Evolutionary conservation across 1,284 basidiomycete species (phyloP), one percentile per base, ranked within the genome.

Genomic region (Marasmius fiardii): DNA sequence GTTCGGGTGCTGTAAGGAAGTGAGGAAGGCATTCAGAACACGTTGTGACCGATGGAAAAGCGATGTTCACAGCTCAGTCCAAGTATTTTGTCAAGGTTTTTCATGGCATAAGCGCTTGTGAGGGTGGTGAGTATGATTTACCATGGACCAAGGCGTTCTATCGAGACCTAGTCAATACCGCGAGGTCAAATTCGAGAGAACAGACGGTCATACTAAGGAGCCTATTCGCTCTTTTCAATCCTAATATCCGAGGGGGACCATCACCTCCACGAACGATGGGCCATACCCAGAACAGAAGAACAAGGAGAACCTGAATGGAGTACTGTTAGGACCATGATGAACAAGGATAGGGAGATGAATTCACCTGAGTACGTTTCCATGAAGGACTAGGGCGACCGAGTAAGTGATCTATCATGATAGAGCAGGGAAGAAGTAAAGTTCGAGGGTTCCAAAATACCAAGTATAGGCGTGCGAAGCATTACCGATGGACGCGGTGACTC

Each of bases 131-230:
- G 80, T 53, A 98, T 82, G 62, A 98, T 80, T 68, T 99, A 95
- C 88, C 95, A 99, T 20, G 96, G 96, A 0, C 94, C 91, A 73
- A 93, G 97, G 24, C 85, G 83, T 64, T 81, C 93, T 95, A 63
- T 12, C 18, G 7, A 43, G 4, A 24, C 43, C 12, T 26, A n/a
- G n/a, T 18, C 23, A 33, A 7, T 45, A 41, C 16, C n/a, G n/a
- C n/a, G n/a, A 51, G 51, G 44, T 39, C 18, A 43, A 23, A n/a
- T 21, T 20, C 18, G 37, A 12, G 31, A 51, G 37, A 20, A 20
- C 16, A 31, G 54, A 12, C 86, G n/a, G n/a, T n/a, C n/a, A 55
- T 65, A 92, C 89, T 71, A 21, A 93, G 75, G 3, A 67, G 62
- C 62, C 76, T 76, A 65, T 92, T 92, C 7, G 80, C 63, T 41